Conservation (phyloP, 2,329 filamentous ascomycete species). For the Aspergillus vadensis region DNA sequence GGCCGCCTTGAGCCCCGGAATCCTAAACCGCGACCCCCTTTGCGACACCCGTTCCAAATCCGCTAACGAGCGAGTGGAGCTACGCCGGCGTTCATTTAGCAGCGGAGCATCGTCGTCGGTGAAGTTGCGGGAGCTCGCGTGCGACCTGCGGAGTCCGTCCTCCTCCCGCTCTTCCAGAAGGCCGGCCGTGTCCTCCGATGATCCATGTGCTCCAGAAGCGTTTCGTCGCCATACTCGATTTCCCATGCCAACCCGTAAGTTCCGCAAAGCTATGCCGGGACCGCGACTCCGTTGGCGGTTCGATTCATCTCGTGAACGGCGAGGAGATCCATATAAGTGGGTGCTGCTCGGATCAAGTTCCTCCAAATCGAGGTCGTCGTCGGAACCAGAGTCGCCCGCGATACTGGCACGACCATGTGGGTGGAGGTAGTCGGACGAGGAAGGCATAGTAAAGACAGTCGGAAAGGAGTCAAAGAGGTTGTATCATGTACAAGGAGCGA, state of each 20-base stretch:
- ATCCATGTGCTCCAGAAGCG: conserved; percentile 44
- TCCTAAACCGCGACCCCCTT: conserved; percentile 58
- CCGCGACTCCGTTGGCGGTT: conserved; percentile 33
- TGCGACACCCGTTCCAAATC: conserved; percentile 47
- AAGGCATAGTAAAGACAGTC: conserved; percentile 34
- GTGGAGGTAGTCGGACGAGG: conserved; percentile 40
- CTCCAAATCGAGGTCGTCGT: conserved; percentile 49
- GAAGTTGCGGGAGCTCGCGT: conserved; percentile 56
- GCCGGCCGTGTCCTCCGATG: conserved; percentile 63
- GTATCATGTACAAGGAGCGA: conserved; percentile 22
- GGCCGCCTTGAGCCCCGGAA: conserved; percentile 67
- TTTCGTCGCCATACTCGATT: conserved; percentile 45
- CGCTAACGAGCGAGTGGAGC: conserved; percentile 35
- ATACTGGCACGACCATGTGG: conserved; percentile 36
- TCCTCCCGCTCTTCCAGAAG: conserved; percentile 66
- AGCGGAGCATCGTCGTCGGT: conserved; percentile 76
- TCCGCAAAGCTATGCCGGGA: conserved; percentile 49
- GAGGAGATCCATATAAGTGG: conserved; percentile 22
- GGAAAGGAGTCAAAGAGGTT: conserved; percentile 4
- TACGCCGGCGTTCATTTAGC: conserved; percentile 54
- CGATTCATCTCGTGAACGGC: conserved; percentile 33
- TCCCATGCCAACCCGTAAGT: conserved; percentile 53
- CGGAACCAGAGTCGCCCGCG: conserved; percentile 40
- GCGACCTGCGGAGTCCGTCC: conserved; percentile 59
- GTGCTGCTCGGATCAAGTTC: conserved; percentile 47